Evolutionary conservation across 2,329 filamentous ascomycete species (phyloP), one percentile per base, ranked within the genome.

Genomic region (Ilyonectria robusta): DNA sequence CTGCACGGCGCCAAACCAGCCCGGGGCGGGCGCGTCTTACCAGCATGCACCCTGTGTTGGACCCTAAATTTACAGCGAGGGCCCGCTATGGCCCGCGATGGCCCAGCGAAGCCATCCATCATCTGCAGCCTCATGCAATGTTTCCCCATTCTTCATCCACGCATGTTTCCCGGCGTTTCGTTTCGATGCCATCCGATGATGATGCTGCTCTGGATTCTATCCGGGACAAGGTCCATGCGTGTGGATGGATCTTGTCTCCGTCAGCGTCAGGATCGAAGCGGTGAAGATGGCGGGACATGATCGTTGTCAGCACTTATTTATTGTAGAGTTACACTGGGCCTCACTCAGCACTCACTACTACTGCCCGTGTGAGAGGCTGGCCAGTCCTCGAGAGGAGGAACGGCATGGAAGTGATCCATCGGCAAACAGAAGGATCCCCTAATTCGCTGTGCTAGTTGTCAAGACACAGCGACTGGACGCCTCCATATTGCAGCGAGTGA

Each of bases 191-290:
- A 51, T 19, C 13, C 26, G 15, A 33, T 33, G 26, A 29, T 48
- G 26, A 29, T 48, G 23, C 46, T 29, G 26, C 17, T 48, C 13
- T 17, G 11, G 46, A 17, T 23, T 29, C 23, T 10, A 17, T n/a
- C 26, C n/a, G 6, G 15, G n/a, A 31, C 9, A n/a, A 7, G 13
- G 23, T 29, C 15, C 15, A 31, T n/a, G 17, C 7, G 13, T 10
- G 13, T 10, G 26, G 7, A 50, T 17, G 26, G 17, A 9, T 50
- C 15, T 31, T 7, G 8, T 50, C 15, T 55, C 40, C n/a, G 51
- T 62, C 59, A 55, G 31, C 50, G 9, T 53, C n/a, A 31, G 13
- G 29, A 11, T 6, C 26, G 48, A 15, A 51, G 59, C 59, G 59
- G 50, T 56, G 59, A 56, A 56, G 19, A 47, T 40, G 31, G 59